Evolutionary conservation across 2,329 filamentous ascomycete species (phyloP), one percentile per base, ranked within the genome.

Genomic region (Fusarium succisae): DNA sequence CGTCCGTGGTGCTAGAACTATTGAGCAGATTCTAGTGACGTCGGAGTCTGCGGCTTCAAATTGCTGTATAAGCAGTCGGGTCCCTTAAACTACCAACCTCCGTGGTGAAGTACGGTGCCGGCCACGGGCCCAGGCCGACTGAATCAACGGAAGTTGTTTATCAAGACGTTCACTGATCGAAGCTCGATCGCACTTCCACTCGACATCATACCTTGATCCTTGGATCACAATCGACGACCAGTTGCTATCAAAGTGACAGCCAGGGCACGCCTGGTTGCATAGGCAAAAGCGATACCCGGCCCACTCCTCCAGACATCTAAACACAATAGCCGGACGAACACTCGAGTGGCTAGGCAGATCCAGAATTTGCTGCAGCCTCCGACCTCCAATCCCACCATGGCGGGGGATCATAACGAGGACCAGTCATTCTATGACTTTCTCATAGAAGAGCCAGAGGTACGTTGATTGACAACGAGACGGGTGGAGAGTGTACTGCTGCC

Each of bases 401-500:
- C 75, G 63, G 75, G 69, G 51, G 75, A 76, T 35, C 72, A 74
- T 26, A 61, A 54, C 26, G 74, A 63, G 61, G 77, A 78, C 51
- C 72, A 75, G 74, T 77, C 77, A 68, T 78, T 78, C 65, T 78
- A 78, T 76, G 77, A 78, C 72, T 78, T 78, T 70, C 69, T 78
- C 75, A 78, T 78, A 66, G 77, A 78, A 50, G 77, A 78, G 22
- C 70, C 74, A 39, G 75, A 78, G 77, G 77, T 78, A 78, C 61
- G 77, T 77, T 41, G 38, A 44, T 38, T 60, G 39, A 43, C 44
- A 47, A 32, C 47, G 50, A 37, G 43, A 43, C n/a, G 26, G 26
- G 37, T 35, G 37, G 44, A 57, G 55, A 61, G 45, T 54, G 20
- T 56, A 47, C 57, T 61, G 41, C 43, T 66, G 56, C 66, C 69